These are phyloP conservation scores for Aureobasidium sp. DNA, from an alignment of 2,329 filamentous ascomycete genomes.

Conservation along the genomic window DNA sequence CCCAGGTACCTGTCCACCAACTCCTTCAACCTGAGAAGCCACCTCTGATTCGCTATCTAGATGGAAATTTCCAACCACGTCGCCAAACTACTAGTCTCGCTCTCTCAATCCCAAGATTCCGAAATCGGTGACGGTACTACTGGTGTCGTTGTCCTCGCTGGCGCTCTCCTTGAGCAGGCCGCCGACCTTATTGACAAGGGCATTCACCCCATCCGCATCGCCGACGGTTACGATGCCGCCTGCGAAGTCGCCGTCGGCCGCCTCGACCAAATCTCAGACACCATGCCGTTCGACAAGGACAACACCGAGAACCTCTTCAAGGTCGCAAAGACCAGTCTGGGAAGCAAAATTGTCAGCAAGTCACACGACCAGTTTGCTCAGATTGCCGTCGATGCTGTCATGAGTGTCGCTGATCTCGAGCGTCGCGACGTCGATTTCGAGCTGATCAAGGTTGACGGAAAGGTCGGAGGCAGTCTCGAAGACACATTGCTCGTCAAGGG, in stretches of 20 bases:
- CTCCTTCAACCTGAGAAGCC: neutral
- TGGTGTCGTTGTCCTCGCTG: slow-evolving; percentile 91
- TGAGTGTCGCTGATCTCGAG: slow-evolving; percentile 92
- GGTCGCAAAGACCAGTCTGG: slow-evolving; percentile 90
- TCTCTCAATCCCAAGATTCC: slow-evolving; percentile 97
- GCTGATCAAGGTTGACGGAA: slow-evolving; percentile 98
- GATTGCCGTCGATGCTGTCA: slow-evolving; percentile 93
- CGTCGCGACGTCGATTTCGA: slow-evolving; percentile 98
- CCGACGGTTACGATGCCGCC: slow-evolving; percentile 94
- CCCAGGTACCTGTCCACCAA: slow-evolving; percentile 46
- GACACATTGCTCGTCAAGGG: slow-evolving; percentile 94
- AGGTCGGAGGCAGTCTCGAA: slow-evolving; percentile 89
- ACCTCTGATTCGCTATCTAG: slow-evolving; percentile 35
- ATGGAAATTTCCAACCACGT: slow-evolving; percentile 99
- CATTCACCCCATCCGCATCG: slow-evolving; percentile 97
- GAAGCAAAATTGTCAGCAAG: slow-evolving; percentile 98
- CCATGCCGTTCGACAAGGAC: slow-evolving; percentile 74
- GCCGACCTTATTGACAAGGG: slow-evolving; percentile 99
- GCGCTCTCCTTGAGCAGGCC: slow-evolving; percentile 90
- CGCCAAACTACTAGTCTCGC: slow-evolving; percentile 89
- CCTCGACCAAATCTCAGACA: slow-evolving; percentile 87
- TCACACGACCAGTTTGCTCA: slow-evolving; percentile 96
- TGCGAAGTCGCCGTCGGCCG: slow-evolving; percentile 94
- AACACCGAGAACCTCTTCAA: slow-evolving; percentile 82
- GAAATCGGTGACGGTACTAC: slow-evolving; percentile 98